These are phyloP conservation scores for Penicillium mononematosum DNA, from an alignment of 495 filamentous ascomycete species.

Conservation along the genomic window DNA sequence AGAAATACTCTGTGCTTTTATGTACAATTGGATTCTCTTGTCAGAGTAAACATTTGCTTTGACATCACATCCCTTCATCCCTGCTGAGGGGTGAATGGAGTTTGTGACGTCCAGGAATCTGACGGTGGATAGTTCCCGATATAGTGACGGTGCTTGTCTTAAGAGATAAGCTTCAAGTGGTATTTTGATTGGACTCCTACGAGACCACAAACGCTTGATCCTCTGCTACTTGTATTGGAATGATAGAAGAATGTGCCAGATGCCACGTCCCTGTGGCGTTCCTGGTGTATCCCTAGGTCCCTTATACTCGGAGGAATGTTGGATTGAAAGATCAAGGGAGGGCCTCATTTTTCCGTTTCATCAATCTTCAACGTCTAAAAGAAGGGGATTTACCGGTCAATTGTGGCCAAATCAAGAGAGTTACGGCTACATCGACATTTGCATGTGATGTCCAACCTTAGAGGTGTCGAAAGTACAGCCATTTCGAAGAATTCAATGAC, in stretches of 20 bases:
- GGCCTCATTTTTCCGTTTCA: neutral
- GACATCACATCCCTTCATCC: slow-evolving; percentile 24
- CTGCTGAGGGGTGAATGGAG: neutral
- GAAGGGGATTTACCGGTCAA: neutral
- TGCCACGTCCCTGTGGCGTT: slow-evolving; percentile 14
- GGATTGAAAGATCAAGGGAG: neutral
- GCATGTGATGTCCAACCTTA: neutral
- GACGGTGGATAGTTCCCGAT: slow-evolving; percentile 1
- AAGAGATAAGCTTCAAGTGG: slow-evolving; percentile 20
- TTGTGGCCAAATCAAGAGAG: neutral
- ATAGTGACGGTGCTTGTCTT: neutral
- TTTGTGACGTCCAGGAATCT: slow-evolving; percentile 26
- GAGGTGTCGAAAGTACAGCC: neutral
- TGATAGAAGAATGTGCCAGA: slow-evolving; percentile 30
- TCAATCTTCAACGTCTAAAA: neutral
- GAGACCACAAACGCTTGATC: neutral
- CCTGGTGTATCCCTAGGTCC: slow-evolving; percentile 17
- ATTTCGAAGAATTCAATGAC: neutral
- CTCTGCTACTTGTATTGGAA: slow-evolving; percentile 23
- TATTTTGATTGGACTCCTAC: slow-evolving; percentile 8
- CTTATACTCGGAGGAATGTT: slow-evolving; percentile 27
- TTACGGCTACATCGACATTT: neutral
- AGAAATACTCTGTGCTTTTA: slow-evolving; percentile 15
- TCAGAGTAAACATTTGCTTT: slow-evolving; percentile 11
- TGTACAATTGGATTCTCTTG: slow-evolving; percentile 10